These are phyloP conservation scores for Cinnamomum chago DNA, from an alignment of 164 flowering plant genomes.

Conservation along the genomic window DNA sequence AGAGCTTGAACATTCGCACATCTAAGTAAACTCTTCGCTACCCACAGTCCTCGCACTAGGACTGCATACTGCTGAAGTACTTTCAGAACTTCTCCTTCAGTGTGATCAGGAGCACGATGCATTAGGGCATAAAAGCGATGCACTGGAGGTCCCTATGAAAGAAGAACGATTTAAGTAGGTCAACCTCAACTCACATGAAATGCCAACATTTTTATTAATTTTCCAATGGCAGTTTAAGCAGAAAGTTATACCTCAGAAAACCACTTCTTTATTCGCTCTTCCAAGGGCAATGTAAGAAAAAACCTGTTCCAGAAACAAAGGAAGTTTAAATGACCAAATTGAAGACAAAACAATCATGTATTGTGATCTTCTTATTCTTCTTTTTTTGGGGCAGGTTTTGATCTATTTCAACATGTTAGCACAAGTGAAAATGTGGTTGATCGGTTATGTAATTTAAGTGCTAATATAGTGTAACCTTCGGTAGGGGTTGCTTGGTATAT, in stretches of 20 bases:
- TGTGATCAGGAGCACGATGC: conserved; percentile 58
- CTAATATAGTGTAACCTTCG: not conserved
- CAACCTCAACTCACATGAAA: not conserved
- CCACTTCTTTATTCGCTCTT: conserved; percentile 48
- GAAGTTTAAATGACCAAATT: not conserved
- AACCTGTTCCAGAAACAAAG: conserved; percentile 32
- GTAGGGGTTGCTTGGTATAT: not conserved
- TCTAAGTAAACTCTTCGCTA: conserved; percentile 36
- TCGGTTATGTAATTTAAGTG: not conserved
- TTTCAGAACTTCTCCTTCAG: conserved; percentile 44
- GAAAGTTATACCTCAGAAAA: conserved; percentile 48
- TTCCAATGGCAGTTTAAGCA: not conserved
- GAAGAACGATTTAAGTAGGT: not conserved
- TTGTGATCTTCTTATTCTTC: not conserved
- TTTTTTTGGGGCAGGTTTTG: not conserved
- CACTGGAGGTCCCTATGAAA: conserved; percentile 48
- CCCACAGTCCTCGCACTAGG: conserved; percentile 83
- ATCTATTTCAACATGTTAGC: not conserved
- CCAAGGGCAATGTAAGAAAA: conserved; percentile 56
- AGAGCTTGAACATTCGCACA: conserved; percentile 14
- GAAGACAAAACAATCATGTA: not conserved
- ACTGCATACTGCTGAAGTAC: conserved; percentile 43
- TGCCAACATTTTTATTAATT: not conserved
- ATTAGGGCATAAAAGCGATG: conserved; percentile 50
- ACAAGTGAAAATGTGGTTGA: not conserved